Evolutionary conservation across 202 grass and related monocot species (phyloP).

Genomic region (Sporobolus alterniflorus): DNA sequence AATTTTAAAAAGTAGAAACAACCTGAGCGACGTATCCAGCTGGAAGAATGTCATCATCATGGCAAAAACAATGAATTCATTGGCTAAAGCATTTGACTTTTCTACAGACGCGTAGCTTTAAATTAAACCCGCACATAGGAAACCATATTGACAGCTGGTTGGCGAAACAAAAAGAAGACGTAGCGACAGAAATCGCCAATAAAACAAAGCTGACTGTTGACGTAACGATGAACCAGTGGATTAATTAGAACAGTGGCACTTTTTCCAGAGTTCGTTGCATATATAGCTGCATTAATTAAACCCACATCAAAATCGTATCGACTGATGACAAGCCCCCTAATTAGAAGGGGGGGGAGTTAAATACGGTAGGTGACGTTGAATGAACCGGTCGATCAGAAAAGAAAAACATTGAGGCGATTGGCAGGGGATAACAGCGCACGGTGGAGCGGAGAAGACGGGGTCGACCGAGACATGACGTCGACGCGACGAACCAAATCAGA

Average conservation of each 20-base stretch:
- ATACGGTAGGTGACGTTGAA: not conserved
- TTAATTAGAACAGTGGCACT: not conserved
- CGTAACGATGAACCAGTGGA: not conserved
- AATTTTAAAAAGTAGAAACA: not conserved
- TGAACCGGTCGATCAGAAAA: not conserved
- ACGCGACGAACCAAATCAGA: not conserved
- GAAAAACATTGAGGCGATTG: not conserved
- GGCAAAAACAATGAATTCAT: not conserved
- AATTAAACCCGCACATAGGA: not conserved
- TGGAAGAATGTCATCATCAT: not conserved
- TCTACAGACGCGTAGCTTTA: not conserved
- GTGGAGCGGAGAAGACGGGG: not conserved
- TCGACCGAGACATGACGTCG: not conserved
- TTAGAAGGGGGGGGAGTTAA: no score
- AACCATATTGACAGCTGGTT: not conserved
- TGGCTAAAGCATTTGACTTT: conserved; percentile 23
- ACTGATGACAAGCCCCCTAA: no score
- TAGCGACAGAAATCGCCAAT: not conserved
- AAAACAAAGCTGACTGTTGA: not conserved
- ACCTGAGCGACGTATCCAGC: not conserved
- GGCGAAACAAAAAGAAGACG: not conserved
- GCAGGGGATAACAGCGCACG: not conserved
- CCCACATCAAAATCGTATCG: not conserved
- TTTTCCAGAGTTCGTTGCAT: not conserved
- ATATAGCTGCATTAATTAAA: no score